Evolutionary conservation across 2,329 filamentous ascomycete species (phyloP), one percentile per base, ranked within the genome.

Genomic region (Xylariaceae sp.): DNA sequence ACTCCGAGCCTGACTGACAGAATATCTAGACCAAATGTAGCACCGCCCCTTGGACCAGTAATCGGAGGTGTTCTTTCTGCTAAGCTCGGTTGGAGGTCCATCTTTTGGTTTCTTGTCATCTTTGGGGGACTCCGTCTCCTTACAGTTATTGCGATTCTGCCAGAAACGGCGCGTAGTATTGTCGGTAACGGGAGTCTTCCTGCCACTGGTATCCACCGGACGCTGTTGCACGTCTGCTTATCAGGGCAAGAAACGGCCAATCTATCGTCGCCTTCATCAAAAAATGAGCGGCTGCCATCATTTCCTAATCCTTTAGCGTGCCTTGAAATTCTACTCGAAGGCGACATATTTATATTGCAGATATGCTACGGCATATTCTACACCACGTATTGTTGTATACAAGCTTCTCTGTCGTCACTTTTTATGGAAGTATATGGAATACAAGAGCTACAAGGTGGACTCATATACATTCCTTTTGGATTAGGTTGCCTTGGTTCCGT

Each of bases 21-120:
- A 10, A 18, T n/a, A 18, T 40, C 33, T 6, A 60, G 69, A 19
- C 61, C 66, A 1, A 69, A 75, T 0, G 49, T 79, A 10, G 56
- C 56, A 22, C 56, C 56, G 5, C 60, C 59, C 2, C 19, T 67
- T 9, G 64, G 75, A 0, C 78, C 78, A 0, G 68, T 79, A 9
- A 64, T 80, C 6, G 77, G 78, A 6, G 78, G 77, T 3, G 50
- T 76, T 1, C 62, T 81, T 7, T 67, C 68, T n/a, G 67, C 75
- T 22, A 73, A 70, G 49, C 62, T 76, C 1, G 75, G 75, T 1
- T 81, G 77, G 77, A 62, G 70, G 46, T 68, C 66, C 44, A 73
- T 77, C 34, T 78, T 79, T 55, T 78, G 75, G 75, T 75, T 78
- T 43, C 60, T 81, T 11, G 66, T 71, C 1, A 75, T 80, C 16